Evolutionary conservation across 192 early-diverging fungal species (phyloP).

Genomic region (Coemansia sp.): DNA sequence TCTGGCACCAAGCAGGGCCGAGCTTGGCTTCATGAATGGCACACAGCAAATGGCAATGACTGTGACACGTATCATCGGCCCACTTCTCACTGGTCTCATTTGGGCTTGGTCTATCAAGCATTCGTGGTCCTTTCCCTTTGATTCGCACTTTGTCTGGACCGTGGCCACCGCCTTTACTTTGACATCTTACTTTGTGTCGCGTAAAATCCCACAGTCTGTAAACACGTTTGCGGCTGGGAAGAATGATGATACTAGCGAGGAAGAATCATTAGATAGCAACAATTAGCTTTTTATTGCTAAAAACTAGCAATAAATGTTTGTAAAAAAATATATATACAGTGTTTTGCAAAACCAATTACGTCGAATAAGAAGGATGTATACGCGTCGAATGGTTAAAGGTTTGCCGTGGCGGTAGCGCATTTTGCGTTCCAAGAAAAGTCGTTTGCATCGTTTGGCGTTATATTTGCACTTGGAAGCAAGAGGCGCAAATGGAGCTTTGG

Average conservation of each 20-base stretch:
- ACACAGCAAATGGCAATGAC: conserved; percentile 35
- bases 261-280: neutral
- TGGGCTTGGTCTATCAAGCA: conserved; percentile 46
- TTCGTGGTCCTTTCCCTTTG: conserved; percentile 28
- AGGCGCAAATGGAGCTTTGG: no score
- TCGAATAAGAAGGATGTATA: no score
- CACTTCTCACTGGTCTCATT: conserved; percentile 19
- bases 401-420: no score
- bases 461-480: no score
- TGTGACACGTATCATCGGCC: conserved; percentile 19
- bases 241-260: neutral
- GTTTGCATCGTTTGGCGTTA: no score
- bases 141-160: conserved; percentile 44
- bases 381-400: no score
- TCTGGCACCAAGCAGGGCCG: conserved; percentile 26
- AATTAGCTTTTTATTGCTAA: no score
- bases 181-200: conserved; percentile 9
- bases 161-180: conserved; percentile 13
- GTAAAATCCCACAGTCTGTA: conserved; percentile 25
- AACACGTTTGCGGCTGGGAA: conserved; percentile 35
- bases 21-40: conserved; percentile 43
- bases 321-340: no score
- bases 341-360: no score
- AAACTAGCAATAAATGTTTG: no score
- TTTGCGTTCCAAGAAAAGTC: no score